phyloP scores from a whole-genome alignment of 768 basidiomycete genomes.

The Paxillus rubicundulus region DNA sequence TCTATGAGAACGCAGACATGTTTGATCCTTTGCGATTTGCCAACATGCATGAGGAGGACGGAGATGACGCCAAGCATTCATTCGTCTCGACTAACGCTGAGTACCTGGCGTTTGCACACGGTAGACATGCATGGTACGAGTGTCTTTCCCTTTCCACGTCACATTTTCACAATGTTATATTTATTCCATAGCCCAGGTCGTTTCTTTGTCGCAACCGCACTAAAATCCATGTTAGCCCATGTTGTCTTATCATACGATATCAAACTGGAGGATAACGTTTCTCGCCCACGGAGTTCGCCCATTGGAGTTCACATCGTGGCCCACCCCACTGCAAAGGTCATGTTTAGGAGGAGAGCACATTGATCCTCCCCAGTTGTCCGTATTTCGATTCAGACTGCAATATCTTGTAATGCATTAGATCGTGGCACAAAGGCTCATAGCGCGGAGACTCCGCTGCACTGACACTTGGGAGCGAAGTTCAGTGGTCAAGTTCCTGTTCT shows the following conservation, averaged over 20 bases:
- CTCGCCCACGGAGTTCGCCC: background rate
- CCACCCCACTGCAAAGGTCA: background rate
- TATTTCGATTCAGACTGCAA: too few relatives aligned
- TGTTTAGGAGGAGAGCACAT: conserved; percentile 1
- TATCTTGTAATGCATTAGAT: too few relatives aligned
- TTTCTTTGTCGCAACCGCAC: conserved; percentile 40
- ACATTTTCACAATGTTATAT: background rate
- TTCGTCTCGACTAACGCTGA: conserved; percentile 32
- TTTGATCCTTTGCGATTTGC: conserved; percentile 51
- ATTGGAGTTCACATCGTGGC: background rate
- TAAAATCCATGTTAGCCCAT: conserved; percentile 47
- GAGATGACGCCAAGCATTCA: conserved; percentile 32
- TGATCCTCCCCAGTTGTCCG: too few relatives aligned
- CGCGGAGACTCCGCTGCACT: too few relatives aligned
- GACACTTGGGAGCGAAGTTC: too few relatives aligned
- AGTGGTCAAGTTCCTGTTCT: too few relatives aligned
- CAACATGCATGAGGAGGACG: conserved; percentile 33
- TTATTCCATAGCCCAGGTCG: conserved; percentile 16
- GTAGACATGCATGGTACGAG: conserved; percentile 19
- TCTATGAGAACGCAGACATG: conserved; percentile 30
- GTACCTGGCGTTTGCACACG: conserved; percentile 36
- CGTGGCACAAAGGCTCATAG: too few relatives aligned
- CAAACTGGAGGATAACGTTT: background rate
- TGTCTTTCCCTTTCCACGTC: background rate
- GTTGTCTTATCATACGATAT: conserved; percentile 28